Evolutionary conservation across 2,329 filamentous ascomycete genomes (phyloP).

Genomic region (Endothia cerciana): DNA sequence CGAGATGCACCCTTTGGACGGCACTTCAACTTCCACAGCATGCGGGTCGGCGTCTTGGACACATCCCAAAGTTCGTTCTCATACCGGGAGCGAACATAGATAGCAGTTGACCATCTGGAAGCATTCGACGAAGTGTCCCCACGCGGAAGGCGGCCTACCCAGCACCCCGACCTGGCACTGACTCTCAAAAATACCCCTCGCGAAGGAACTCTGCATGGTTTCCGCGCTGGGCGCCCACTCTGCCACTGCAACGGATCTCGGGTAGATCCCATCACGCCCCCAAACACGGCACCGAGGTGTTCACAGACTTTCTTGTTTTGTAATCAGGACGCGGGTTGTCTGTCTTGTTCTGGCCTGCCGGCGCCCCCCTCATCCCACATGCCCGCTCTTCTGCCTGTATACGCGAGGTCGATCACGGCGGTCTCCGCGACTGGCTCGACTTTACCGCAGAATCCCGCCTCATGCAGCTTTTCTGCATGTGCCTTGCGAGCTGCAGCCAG

Average conservation of each 20-base stretch:
- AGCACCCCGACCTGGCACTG: no score
- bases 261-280: not conserved
- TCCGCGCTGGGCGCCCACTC: no score
- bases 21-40: not conserved
- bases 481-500: conserved; percentile 4
- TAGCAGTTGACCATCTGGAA: no score
- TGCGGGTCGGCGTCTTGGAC: not conserved
- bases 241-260: not conserved
- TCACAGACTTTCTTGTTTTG: not conserved
- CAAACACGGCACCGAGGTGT: not conserved
- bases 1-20: not conserved
- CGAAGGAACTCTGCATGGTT: no score
- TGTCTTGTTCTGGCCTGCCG: not conserved
- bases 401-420: not conserved
- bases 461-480: conserved; percentile 4
- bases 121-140: no score
- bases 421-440: conserved; percentile 2
- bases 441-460: not conserved
- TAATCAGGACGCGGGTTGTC: not conserved
- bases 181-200: no score
- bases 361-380: not conserved
- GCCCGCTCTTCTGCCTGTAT: conserved; percentile 14
- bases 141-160: no score
- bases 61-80: no score
- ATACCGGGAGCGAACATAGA: no score